Conservation (phyloP, 2,329 filamentous ascomycete species). For the Sarocladiaceae sp. region DNA sequence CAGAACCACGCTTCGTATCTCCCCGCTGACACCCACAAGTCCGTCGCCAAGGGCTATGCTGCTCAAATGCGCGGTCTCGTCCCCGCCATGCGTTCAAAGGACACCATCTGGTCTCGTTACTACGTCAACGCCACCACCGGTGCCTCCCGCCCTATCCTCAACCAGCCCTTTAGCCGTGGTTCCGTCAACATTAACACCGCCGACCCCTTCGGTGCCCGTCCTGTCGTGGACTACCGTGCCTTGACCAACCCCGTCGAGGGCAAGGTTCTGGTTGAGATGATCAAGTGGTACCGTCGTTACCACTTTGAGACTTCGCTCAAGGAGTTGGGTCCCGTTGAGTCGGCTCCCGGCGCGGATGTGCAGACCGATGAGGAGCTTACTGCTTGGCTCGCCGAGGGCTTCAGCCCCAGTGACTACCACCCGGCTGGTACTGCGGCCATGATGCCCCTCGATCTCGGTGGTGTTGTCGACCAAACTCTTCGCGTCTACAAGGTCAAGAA, state of each 20-base stretch:
- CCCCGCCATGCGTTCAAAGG: conserved; percentile 13
- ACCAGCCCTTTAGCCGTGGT: conserved; percentile 19
- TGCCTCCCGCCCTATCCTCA: conserved; percentile 14
- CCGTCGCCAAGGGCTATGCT: conserved; percentile 13
- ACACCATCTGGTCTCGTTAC: conserved; percentile 1
- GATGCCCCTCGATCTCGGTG: conserved; percentile 26
- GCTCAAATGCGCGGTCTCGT: conserved; percentile 15
- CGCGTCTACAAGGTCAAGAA: conserved; percentile 28
- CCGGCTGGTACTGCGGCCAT: conserved; percentile 26
- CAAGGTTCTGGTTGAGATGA: conserved; percentile 12
- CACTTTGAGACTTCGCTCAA: conserved; percentile 16
- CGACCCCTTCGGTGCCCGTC: conserved; percentile 15
- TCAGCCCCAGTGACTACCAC: conserved; percentile 18
- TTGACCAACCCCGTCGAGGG: conserved; percentile 18
- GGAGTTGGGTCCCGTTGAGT: conserved; percentile 14
- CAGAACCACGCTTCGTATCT: conserved; percentile 17
- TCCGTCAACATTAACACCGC: conserved; percentile 19
- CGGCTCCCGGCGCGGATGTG: conserved; percentile 18
- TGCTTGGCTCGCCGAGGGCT: conserved; percentile 12
- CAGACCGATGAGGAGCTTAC: conserved; percentile 18
- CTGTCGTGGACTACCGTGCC: conserved; percentile 19
- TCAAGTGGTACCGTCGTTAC: conserved; percentile 17
- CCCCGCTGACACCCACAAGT: conserved; percentile 11
- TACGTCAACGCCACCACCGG: conserved; percentile 17
- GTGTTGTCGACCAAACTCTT: conserved; percentile 28